Conservation (phyloP, 768 basidiomycete species). For the Melanogaster broomeanus region DNA sequence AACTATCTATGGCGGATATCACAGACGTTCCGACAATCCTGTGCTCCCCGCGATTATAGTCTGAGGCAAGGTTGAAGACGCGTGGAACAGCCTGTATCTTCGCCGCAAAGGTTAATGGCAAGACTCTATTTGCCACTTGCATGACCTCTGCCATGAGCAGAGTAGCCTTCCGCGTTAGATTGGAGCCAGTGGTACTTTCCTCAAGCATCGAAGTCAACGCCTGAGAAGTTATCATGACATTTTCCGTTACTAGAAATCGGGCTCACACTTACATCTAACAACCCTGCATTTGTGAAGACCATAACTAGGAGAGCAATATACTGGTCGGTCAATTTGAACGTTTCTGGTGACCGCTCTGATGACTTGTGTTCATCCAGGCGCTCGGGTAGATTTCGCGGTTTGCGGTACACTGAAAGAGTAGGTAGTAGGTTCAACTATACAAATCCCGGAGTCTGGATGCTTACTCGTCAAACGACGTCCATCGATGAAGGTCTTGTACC, state of each 20-base stretch:
- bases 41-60: constrained; percentile 75
- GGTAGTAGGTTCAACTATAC: neutral
- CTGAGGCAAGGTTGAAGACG: constrained; percentile 82
- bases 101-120: constrained; percentile 82
- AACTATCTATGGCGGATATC: constrained; percentile 86
- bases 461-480: constrained; percentile 85
- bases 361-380: constrained; percentile 36
- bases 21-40: constrained; percentile 84
- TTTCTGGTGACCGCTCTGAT: constrained; percentile 51
- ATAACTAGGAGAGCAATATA: constrained; percentile 85
- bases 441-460: constrained; percentile 21
- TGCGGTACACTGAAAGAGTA: constrained; percentile 61
- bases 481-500: constrained; percentile 91
- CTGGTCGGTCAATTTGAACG: constrained; percentile 87
- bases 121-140: constrained; percentile 81
- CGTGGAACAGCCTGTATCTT: constrained; percentile 84
- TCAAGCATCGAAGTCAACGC: constrained; percentile 85
- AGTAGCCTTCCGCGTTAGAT: constrained; percentile 86
- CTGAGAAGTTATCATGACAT: constrained; percentile 39
- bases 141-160: constrained; percentile 89
- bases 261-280: constrained; percentile 70
- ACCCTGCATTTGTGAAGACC: constrained; percentile 83
- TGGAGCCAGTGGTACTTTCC: constrained; percentile 71
- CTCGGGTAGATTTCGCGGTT: constrained; percentile 41
- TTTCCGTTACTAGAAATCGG: neutral